Base-by-base conservation (phyloP, 495 filamentous ascomycete species). In the Polyplosphaeria fusca region DNA sequence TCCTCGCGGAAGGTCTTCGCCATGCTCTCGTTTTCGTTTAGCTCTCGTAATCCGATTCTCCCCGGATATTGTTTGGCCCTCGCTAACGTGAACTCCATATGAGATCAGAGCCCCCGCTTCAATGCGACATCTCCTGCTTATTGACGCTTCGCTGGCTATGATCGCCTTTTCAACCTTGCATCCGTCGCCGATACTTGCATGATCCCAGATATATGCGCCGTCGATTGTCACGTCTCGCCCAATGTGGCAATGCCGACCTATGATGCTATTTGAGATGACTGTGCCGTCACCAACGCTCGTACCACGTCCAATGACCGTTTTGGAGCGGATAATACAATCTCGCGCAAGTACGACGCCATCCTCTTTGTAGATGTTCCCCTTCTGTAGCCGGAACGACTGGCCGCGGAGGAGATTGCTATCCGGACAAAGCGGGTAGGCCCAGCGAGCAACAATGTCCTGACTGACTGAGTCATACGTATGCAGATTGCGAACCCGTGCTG, bases 401-500 rank as follows among this genome's bases (percentile, higher is more conserved):
- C 82, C 86, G 1, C 79, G 76, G 3, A 90, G 68, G 24, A 95
- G 69, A 68, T 97, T 97, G 63, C 82, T 92, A 57, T 95, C 91
- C 2, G 93, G 94, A 58, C 86, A 87, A 23, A 95, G 76, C n/a
- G 94, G 93, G 59, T 91, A 91, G n/a, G 90, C 82, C 88, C 89
- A 96, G 40, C 91, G 80, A 23, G 81, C 81, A 24, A 93, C 77
- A n/a, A 96, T 77, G 66, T 99, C 94, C 68, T 80, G 83, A 69
- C 81, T 92, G n/a, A 97, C 78, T 18, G 90, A 84, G 68, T 96
- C 89, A 69, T 97, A 99, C 47, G 92, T 86, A 67, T 86, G 85
- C 35, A 97, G 74, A 62, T 88, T 94, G 59, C 81, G 84, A 11
- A 88, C 92, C 44, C 93, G 79, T 0, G 90, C 89, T 3, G 88